Base-by-base conservation (phyloP, 352 stramenopile genomes). In the Globisporangium ultimum region DNA sequence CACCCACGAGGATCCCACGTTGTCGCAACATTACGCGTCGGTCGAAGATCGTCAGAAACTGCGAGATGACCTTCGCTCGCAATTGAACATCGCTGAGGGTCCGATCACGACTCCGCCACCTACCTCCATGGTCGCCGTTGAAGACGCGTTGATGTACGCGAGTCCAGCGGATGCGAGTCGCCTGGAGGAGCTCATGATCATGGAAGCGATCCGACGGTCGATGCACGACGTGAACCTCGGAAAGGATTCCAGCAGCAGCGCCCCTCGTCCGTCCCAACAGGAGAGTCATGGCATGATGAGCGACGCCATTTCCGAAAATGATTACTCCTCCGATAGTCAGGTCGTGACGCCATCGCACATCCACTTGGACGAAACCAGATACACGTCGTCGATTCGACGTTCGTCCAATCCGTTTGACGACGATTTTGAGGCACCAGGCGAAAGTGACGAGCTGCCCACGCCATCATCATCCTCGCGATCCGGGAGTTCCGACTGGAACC, bases 191-290 rank as follows among this genome's bases (percentile, higher is more conserved):
- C 67, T 93, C 53, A 90, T 93, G 81, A 67, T 93, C 11, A 66
- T 93, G 72, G 84, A 93, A 46, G 84, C 84, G 10, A 90, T 93
- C 58, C 84, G 81, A 28, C 78, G 84, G 41, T 93, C 84, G 7
- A 90, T 93, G 84, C 77, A 75, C 11, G 80, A 90, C 52, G 18
- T 81, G 22, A 70, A 66, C 18, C 66, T 72, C 6, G 74, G 48
- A 24, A 88, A 88, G 52, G 48, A 58, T 24, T 46, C 51, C 20
- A 41, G 21, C 28, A 38, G 34, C 2, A 20, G 21, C 38, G 20
- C 14, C 5, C 14, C 28, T 11, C 28, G 28, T 36, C 28, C 28
- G 5, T 22, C 9, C 2, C 38, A 58, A n/a, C 24, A 41, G 13
- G 32, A 53, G 21, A 20, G 18, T 36, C 28, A 36, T 36, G 28